These are phyloP conservation scores for Aspergillus saccharolyticus DNA, from an alignment of 495 filamentous ascomycete genomes.

Conservation along the genomic window DNA sequence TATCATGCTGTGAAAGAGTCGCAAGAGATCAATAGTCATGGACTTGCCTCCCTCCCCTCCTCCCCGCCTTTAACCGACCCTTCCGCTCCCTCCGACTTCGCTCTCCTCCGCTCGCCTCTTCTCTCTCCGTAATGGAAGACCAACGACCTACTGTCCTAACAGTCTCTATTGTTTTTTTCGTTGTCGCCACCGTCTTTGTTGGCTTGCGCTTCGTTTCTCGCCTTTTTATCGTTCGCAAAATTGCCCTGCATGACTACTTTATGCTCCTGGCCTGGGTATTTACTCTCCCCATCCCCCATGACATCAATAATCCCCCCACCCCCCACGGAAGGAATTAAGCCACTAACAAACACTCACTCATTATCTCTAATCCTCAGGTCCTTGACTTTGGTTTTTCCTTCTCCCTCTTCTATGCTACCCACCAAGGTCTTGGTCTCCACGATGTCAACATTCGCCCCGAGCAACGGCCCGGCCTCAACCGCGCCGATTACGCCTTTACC, in stretches of 20 bases:
- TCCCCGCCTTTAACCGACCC: background rate
- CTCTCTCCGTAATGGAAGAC: constrained; percentile 38
- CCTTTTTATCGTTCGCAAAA: constrained; percentile 61
- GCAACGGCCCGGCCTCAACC: constrained; percentile 49
- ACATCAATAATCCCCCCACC: background rate
- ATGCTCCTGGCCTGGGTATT: constrained; percentile 80
- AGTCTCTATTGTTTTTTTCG: constrained; percentile 67
- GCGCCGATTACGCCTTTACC: constrained; percentile 75
- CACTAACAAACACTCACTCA: background rate
- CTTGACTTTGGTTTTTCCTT: constrained; percentile 73
- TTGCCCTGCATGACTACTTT: constrained; percentile 74
- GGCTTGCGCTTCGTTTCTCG: constrained; percentile 66
- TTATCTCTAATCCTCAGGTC: no score
- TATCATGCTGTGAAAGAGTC: background rate
- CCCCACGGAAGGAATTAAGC: background rate
- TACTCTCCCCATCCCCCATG: constrained; percentile 22
- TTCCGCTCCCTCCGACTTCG: constrained; percentile 2
- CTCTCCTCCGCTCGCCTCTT: background rate
- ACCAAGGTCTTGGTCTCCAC: constrained; percentile 72
- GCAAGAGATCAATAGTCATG: constrained; percentile 4
- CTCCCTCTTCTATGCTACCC: constrained; percentile 67
- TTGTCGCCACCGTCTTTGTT: constrained; percentile 65
- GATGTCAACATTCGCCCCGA: constrained; percentile 53
- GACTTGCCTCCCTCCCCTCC: background rate
- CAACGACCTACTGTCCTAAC: constrained; percentile 64